phyloP scores from a whole-genome alignment of 1,284 basidiomycete genomes.

The Inonotus hispidus region DNA sequence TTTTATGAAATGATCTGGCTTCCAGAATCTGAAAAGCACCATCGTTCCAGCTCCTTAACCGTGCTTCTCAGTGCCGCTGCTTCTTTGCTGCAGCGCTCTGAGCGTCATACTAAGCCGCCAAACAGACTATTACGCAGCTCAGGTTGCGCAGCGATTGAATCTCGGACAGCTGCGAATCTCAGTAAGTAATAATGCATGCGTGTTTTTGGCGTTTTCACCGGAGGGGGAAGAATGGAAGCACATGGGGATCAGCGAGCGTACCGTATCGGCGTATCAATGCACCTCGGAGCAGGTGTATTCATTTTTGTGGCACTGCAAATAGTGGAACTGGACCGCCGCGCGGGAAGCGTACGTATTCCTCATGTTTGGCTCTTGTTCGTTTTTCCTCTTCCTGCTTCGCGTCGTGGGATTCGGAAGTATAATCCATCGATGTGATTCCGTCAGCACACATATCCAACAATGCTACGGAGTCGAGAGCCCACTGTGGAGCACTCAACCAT shows the following conservation, averaged over 20 bases:
- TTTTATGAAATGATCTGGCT: not conserved
- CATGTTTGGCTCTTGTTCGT: not conserved
- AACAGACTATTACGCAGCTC: not conserved
- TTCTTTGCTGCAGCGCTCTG: not conserved
- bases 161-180: not conserved
- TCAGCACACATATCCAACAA: not conserved
- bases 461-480: not conserved
- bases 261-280: conserved; percentile 3
- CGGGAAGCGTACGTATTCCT: not conserved
- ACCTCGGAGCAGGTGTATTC: not conserved
- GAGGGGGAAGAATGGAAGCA: not conserved
- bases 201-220: not conserved
- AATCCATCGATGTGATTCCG: not conserved
- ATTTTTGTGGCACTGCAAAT: not conserved
- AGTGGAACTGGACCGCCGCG: not conserved
- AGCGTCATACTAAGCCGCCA: not conserved
- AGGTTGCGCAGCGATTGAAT: not conserved
- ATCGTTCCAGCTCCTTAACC: not conserved
- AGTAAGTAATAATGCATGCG: not conserved
- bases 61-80: not conserved
- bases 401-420: not conserved
- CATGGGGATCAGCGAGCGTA: not conserved
- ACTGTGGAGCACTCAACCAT: not conserved
- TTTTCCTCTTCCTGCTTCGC: not conserved
- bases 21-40: not conserved